Evolutionary conservation across 2,329 filamentous ascomycete genomes (phyloP).

Genomic region (Knoxdaviesia proteae): DNA sequence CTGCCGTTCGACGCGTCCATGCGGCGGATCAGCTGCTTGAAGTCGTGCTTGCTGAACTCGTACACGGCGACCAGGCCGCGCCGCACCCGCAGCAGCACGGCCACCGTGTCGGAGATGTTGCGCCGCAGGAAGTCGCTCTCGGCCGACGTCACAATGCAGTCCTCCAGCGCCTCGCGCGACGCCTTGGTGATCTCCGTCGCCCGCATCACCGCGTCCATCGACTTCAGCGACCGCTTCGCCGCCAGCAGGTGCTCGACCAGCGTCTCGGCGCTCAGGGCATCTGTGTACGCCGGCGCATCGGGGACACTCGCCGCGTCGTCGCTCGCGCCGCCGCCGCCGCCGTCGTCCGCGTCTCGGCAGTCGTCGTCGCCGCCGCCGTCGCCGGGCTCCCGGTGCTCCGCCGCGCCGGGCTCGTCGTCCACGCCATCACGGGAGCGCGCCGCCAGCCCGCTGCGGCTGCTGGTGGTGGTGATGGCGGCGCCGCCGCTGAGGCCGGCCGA

Average conservation of each 20-base stretch:
- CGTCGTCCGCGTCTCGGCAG: no score
- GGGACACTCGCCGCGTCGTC: no score
- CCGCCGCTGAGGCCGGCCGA: no score
- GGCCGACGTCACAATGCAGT: slow-evolving; percentile 52
- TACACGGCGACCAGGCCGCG: slow-evolving; percentile 32
- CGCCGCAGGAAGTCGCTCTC: slow-evolving; percentile 46
- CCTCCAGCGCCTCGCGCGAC: slow-evolving; percentile 56
- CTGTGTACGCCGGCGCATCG: no score
- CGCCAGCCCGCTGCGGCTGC: no score
- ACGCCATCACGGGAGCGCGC: no score
- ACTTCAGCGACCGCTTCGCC: slow-evolving; percentile 71
- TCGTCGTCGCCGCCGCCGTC: no score
- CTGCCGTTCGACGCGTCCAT: slow-evolving; percentile 46
- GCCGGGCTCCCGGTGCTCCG: no score
- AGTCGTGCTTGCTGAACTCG: slow-evolving; percentile 36
- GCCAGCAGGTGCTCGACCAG: slow-evolving; percentile 70
- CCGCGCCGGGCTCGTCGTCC: no score
- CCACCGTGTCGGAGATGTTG: slow-evolving; percentile 35
- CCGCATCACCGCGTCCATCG: slow-evolving; percentile 62
- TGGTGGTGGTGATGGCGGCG: no score
- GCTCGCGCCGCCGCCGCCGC: no score
- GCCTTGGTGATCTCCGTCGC: slow-evolving; percentile 70
- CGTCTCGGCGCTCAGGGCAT: slow-evolving; percentile 34
- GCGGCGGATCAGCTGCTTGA: slow-evolving; percentile 36
- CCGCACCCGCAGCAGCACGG: slow-evolving; percentile 28